A percentile compares a stretch with the other conserved stretches of the same genome.
Conservation (phyloP, 2,329 filamentous ascomycete genomes). For the Byssochlamys sp. region DNA sequence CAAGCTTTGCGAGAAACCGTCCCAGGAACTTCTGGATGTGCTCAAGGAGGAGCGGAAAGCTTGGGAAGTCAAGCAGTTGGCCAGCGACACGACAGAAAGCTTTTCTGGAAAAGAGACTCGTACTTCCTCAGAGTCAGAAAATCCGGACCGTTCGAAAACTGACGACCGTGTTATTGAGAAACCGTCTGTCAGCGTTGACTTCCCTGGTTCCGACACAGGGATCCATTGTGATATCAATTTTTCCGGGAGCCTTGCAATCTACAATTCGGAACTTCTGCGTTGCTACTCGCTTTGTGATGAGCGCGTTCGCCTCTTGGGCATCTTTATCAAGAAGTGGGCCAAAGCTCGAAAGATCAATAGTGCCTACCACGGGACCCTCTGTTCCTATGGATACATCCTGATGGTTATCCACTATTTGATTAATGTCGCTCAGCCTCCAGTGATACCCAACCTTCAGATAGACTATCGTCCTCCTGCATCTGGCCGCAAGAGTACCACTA, state of each 20-base stretch:
- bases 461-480: constrained; percentile 33
- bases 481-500: constrained; percentile 23
- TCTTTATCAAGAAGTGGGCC: constrained; percentile 87
- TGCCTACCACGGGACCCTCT: constrained; percentile 74
- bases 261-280: constrained; percentile 72
- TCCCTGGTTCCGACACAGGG: constrained; percentile 66
- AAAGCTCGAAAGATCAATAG: constrained; percentile 78
- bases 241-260: constrained; percentile 64
- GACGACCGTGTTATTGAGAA: background rate
- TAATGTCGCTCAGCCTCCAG: constrained; percentile 69
- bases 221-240: constrained; percentile 91
- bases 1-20: constrained; percentile 69
- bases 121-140: constrained; percentile 17
- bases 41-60: constrained; percentile 51
- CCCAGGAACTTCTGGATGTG: constrained; percentile 49
- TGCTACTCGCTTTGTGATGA: constrained; percentile 74
- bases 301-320: constrained; percentile 65
- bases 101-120: background rate
- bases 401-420: constrained; percentile 88
- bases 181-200: constrained; percentile 54
- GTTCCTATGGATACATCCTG: constrained; percentile 81
- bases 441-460: constrained; percentile 64
- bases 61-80: constrained; percentile 7
- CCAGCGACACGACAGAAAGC: constrained; percentile 33
- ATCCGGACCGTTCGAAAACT: background rate